Evolutionary conservation across 73 alveolate genomes (phyloP), one percentile per base, ranked within the genome.

Genomic region (Paramecium caudatum): DNA sequence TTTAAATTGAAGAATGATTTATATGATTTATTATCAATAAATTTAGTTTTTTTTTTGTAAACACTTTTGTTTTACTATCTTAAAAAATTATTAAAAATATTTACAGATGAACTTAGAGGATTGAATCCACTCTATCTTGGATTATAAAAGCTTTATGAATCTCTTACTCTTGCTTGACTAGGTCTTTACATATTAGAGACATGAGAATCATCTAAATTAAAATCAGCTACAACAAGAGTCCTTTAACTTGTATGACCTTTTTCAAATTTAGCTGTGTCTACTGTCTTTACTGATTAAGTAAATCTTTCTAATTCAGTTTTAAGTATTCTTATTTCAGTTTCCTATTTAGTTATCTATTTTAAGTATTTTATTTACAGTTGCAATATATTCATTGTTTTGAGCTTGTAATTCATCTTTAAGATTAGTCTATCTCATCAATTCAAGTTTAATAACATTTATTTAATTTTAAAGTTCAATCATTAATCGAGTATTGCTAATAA

Each of bases 91-190:
- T 19, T 55, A 3, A 10, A 16, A 23, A 55, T 19, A 27, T 5
- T 5, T 55, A 55, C 80, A 55, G 80, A 55, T 27, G 80, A 55
- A 9, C 30, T 55, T 55, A 55, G 17, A 7, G 80, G 80, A 55
- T 55, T 55, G 30, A 55, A 55, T 27, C 30, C 30, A 21, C 30
- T 55, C 12, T 17, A 43, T 23, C 30, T 55, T 3, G 80, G 80
- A 55, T 55, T 55, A 55, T 55, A 55, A 27, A 55, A 27, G n/a
- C 80, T 55, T 55, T 37, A 10, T 55, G 80, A 55, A 55, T 55
- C 80, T 55, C 80, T 55, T 23, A 25, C 12, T 21, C 80, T 55
- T 43, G 30, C 30, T 55, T 55, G 30, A 55, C 23, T 55, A 1
- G 80, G 10, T 3, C 30, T 55, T 10, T 55, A 23, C n/a, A n/a